Evolutionary conservation across 108 stramenopile genomes (phyloP).

Genomic region (Cylindrotheca closterium): DNA sequence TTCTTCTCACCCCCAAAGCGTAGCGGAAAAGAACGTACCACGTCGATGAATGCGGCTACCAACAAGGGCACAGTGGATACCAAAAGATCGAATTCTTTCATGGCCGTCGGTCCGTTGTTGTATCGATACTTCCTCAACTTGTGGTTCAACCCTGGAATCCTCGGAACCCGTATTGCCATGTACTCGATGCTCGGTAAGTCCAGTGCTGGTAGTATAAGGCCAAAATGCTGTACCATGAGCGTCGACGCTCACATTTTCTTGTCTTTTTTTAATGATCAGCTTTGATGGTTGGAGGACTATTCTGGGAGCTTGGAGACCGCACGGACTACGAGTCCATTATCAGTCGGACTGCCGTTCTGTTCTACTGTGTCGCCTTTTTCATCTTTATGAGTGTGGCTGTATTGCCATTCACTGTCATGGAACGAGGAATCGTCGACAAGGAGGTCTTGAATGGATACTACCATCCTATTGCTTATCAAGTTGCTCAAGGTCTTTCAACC

Average conservation of each 20-base stretch:
- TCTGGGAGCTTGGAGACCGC: slow-evolving; percentile 44
- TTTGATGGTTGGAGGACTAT: slow-evolving; percentile 44
- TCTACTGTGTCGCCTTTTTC: slow-evolving; percentile 65
- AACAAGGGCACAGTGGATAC: not conserved
- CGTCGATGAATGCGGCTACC: not conserved
- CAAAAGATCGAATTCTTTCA: not conserved
- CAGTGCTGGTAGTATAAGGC: too few species aligned
- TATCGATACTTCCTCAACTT: slow-evolving; percentile 50
- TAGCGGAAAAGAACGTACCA: not conserved
- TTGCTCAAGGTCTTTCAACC: slow-evolving; percentile 36
- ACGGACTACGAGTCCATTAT: slow-evolving; percentile 27
- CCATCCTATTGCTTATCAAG: slow-evolving; percentile 44
- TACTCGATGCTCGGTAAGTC: slow-evolving; percentile 39
- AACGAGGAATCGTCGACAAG: slow-evolving; percentile 58
- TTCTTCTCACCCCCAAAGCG: too few species aligned
- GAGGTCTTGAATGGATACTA: slow-evolving; percentile 66
- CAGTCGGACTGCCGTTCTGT: slow-evolving; percentile 40
- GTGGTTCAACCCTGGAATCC: slow-evolving; percentile 58
- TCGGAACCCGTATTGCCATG: slow-evolving; percentile 55
- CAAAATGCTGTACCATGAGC: too few species aligned
- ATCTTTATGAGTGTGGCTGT: slow-evolving; percentile 65
- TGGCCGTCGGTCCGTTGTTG: slow-evolving; percentile 26
- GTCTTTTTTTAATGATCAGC: slow-evolving; percentile 8
- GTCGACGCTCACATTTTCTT: too few species aligned
- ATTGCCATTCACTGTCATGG: slow-evolving; percentile 60